These are phyloP conservation scores for Pulveroboletus sp. DNA, from an alignment of 1,284 basidiomycete genomes.

Conservation along the genomic window DNA sequence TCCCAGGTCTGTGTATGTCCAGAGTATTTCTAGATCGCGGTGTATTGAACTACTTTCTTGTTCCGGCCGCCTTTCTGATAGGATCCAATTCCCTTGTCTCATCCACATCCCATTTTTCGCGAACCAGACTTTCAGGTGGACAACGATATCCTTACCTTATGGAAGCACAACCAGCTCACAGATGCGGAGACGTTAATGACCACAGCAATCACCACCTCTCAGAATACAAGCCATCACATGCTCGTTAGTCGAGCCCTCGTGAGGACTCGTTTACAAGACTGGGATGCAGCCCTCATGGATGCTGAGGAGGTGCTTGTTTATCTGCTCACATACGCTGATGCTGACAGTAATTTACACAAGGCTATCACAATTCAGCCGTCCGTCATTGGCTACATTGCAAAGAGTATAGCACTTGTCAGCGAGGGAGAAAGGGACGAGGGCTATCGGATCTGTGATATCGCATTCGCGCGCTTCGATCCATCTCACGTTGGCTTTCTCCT, in stretches of 20 bases:
- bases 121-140: not conserved
- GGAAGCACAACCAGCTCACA: not conserved
- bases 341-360: not conserved
- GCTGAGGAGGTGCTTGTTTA: not conserved
- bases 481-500: not conserved
- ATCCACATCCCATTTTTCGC: no score
- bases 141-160: not conserved
- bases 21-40: no score
- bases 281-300: not conserved
- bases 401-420: not conserved
- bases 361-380: not conserved
- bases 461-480: not conserved
- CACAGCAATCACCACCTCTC: not conserved
- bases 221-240: not conserved
- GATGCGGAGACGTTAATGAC: not conserved
- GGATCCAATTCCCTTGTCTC: no score
- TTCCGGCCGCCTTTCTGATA: no score
- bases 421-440: not conserved
- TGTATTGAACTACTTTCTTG: no score
- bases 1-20: no score
- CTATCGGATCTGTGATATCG: not conserved
- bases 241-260: not conserved
- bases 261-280: not conserved
- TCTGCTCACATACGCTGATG: not conserved
- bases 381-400: not conserved